Base-by-base conservation (phyloP, 1,284 basidiomycete species). In the Apiotrichum veenhuisii region DNA sequence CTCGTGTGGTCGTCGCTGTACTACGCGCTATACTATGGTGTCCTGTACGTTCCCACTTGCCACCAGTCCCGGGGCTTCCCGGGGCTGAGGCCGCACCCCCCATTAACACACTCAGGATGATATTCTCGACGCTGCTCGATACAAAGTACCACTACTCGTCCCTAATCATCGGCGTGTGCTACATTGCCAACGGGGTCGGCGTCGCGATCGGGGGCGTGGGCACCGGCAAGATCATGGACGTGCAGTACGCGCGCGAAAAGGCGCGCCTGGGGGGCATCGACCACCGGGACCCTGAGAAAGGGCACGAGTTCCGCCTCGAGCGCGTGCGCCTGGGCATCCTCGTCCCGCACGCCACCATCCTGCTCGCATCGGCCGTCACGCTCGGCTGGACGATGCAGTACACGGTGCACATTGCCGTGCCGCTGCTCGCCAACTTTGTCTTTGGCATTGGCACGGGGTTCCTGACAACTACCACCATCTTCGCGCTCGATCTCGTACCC, bases 161-260 rank as follows among this genome's bases (percentile, higher is more conserved):
- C 20, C 61, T 68, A 22, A 51, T 68, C 26, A 71, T 74, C 22
- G 72, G 72, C 8, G 54, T 69, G 18, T 65, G 65, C 43, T 74
- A 74, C 52, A 62, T 74, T 23, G 59, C 69, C 7, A 72, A 69
- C 45, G 73, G 73, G 3, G 51, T 61, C 17, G 73, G 72, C 12
- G 57, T 64, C 2, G 64, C 68, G 17, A 30, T 68, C n/a, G 64
- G 64, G 2, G 61, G 65, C 7, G 55, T 73, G 11, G 30, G 54
- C 1, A 68, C 66, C 2, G 73, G 73, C 4, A 54, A 59, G 12
- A 49, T 73, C 25, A 63, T 74, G 52, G 72, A 75, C 54, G 54
- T 58, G 50, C 50, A 66, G 23, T 74, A 71, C 58, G 43, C 54
- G 38, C 47, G 54, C 14, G 67, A 70, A 49, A 67, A 68, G 52